phyloP scores from a whole-genome alignment of 192 early-diverging fungal genomes.

The Kappamyces sp. region DNA sequence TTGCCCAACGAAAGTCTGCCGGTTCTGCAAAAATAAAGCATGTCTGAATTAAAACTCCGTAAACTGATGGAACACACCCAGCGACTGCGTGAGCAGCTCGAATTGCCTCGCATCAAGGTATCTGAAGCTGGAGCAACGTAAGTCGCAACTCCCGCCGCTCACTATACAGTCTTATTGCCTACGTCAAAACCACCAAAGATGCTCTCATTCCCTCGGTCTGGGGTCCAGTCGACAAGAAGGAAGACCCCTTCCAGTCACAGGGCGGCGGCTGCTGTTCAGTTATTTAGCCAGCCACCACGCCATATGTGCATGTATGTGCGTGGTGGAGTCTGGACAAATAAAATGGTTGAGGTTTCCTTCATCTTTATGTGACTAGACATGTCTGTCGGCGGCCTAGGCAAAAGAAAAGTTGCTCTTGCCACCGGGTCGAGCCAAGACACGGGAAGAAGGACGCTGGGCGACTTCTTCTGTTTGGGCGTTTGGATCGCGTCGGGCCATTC shows the following conservation, averaged over 20 bases:
- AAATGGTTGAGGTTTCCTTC: too few species aligned
- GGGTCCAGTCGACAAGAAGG: constrained; percentile 32
- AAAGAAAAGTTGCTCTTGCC: constrained; percentile 3
- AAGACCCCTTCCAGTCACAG: constrained; percentile 19
- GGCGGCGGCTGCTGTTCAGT: constrained; percentile 19
- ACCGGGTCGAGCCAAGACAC: background rate
- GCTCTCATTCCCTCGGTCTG: constrained; percentile 28
- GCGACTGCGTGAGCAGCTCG: constrained; percentile 70
- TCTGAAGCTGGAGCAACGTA: constrained; percentile 61
- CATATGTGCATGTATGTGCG: too few species aligned
- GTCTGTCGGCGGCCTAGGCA: background rate
- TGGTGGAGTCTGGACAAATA: too few species aligned
- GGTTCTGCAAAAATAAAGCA: background rate
- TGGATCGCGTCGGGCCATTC: constrained; percentile 5
- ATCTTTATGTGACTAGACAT: too few species aligned
- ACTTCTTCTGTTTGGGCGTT: constrained; percentile 1
- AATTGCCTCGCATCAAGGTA: constrained; percentile 67
- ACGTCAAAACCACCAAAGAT: constrained; percentile 24
- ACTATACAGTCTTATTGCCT: constrained; percentile 17
- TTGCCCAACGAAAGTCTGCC: too few species aligned
- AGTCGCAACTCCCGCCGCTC: background rate
- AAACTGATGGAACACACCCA: constrained; percentile 69
- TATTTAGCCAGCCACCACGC: background rate
- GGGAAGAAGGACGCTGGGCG: background rate
- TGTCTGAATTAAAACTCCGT: constrained; percentile 62